Evolutionary conservation across 768 basidiomycete genomes (phyloP).

Genomic region (Clathrus columnatus): DNA sequence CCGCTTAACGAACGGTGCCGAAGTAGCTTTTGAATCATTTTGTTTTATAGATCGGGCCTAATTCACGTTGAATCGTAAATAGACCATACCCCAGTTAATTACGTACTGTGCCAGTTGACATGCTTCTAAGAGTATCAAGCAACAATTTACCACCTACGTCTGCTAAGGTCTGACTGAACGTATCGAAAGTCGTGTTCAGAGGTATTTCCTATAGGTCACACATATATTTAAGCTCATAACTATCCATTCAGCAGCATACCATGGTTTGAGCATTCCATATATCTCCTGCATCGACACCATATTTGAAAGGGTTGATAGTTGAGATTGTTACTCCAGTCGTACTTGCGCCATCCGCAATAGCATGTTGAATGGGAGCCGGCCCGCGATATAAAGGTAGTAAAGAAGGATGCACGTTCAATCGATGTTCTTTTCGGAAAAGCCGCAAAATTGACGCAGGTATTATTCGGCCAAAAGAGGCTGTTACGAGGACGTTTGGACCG

Average conservation of each 20-base stretch:
- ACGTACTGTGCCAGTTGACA: constrained; percentile 47
- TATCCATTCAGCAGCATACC: too few species aligned
- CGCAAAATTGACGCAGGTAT: constrained; percentile 53
- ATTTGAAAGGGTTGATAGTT: constrained; percentile 57
- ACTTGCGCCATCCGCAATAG: constrained; percentile 55
- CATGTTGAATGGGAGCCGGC: constrained; percentile 82
- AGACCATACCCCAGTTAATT: background rate
- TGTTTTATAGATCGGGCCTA: constrained; percentile 49
- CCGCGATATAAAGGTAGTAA: constrained; percentile 83
- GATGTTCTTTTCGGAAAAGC: constrained; percentile 46
- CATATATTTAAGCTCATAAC: too few species aligned
- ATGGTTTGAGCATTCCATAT: constrained; percentile 49
- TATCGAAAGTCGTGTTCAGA: constrained; percentile 39
- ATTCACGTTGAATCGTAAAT: background rate
- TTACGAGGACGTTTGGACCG: constrained; percentile 57
- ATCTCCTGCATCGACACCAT: constrained; percentile 73
- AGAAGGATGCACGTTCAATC: constrained; percentile 87
- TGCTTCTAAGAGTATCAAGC: constrained; percentile 58
- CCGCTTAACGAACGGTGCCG: constrained; percentile 53
- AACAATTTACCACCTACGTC: constrained; percentile 58
- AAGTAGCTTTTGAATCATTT: constrained; percentile 27
- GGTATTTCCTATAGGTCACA: constrained; percentile 50
- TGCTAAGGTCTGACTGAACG: constrained; percentile 52
- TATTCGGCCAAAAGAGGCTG: constrained; percentile 88
- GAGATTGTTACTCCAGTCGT: constrained; percentile 77